These are phyloP conservation scores for Daedaleopsis sinensis DNA, from an alignment of 768 basidiomycete species.

Conservation along the genomic window DNA sequence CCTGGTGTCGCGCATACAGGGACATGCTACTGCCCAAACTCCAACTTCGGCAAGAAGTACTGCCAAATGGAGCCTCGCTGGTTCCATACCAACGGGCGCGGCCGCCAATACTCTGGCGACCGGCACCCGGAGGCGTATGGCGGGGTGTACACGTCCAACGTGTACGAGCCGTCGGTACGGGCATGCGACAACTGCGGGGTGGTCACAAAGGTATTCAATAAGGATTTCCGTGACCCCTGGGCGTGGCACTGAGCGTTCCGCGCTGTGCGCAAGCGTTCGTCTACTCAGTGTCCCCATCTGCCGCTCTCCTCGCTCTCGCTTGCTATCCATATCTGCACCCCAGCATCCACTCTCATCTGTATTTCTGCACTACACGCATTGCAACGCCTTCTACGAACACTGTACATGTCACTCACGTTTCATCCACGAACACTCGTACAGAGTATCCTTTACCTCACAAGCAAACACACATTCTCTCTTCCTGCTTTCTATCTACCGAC, in stretches of 20 bases:
- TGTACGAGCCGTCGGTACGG: conserved; percentile 32
- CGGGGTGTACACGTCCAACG: conserved; percentile 25
- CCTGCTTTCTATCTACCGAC: too few relatives aligned
- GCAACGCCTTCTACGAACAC: conserved; percentile 11
- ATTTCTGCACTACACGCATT: conserved; percentile 8
- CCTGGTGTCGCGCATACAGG: conserved; percentile 23
- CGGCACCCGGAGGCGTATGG: conserved; percentile 36
- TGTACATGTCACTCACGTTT: conserved; percentile 5
- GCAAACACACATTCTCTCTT: neutral
- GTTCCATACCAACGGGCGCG: conserved; percentile 35
- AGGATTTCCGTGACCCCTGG: conserved; percentile 22
- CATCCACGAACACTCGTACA: conserved; percentile 7
- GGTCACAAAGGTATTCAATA: conserved; percentile 22
- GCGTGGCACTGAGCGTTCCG: conserved; percentile 14
- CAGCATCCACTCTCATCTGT: conserved; percentile 10
- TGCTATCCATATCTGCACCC: conserved; percentile 13
- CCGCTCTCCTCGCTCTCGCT: conserved; percentile 9
- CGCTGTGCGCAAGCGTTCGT: neutral
- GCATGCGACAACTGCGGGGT: conserved; percentile 39
- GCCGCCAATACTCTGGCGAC: conserved; percentile 35
- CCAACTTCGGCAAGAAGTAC: conserved; percentile 38
- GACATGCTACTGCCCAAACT: conserved; percentile 39
- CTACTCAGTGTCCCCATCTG: neutral
- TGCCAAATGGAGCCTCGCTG: conserved; percentile 34
- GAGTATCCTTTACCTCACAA: neutral